Evolutionary conservation across 2,329 filamentous ascomycete genomes (phyloP).

Genomic region (Ascochyta fabae): DNA sequence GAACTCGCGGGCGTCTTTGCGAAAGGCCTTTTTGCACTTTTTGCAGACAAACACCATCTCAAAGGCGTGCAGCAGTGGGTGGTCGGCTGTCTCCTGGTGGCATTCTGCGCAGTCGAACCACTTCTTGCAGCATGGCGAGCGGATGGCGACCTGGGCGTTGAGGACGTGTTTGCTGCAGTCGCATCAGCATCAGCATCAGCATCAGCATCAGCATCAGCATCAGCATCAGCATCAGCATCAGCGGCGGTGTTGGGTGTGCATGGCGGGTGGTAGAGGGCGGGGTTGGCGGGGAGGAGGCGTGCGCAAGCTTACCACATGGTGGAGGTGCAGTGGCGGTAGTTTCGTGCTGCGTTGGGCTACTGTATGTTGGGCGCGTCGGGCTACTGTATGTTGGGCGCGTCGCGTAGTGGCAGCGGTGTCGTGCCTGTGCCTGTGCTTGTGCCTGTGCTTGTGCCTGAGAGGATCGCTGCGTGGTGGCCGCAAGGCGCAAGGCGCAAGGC

Average conservation of each 20-base stretch:
- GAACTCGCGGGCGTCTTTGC: conserved; percentile 89
- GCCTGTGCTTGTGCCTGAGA: too few species aligned
- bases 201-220: conserved; percentile 25
- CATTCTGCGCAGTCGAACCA: conserved; percentile 99
- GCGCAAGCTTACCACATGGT: conserved; percentile 36
- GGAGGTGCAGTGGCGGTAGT: neutral
- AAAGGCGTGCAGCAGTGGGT: conserved; percentile 75
- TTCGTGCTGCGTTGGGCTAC: too few species aligned
- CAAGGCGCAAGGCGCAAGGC: too few species aligned
- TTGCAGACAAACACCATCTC: conserved; percentile 98
- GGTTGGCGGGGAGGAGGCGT: neutral
- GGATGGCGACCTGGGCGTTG: conserved; percentile 96
- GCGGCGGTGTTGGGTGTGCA: conserved; percentile 22
- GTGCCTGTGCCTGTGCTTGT: neutral
- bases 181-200: conserved; percentile 19
- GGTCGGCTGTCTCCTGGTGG: conserved; percentile 80
- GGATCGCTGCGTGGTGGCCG: too few species aligned
- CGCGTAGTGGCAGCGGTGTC: neutral
- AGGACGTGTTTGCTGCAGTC: conserved; percentile 87
- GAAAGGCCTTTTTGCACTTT: conserved; percentile 98
- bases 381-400: neutral
- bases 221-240: neutral
- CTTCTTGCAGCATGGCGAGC: conserved; percentile 93
- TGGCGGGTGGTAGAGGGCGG: conserved; percentile 19
- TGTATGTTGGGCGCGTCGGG: neutral